A percentile compares a stretch with the other conserved stretches of the same genome.
Conservation (phyloP, 169 alveolate genomes). For the Cryptosporidium ryanae region DNA sequence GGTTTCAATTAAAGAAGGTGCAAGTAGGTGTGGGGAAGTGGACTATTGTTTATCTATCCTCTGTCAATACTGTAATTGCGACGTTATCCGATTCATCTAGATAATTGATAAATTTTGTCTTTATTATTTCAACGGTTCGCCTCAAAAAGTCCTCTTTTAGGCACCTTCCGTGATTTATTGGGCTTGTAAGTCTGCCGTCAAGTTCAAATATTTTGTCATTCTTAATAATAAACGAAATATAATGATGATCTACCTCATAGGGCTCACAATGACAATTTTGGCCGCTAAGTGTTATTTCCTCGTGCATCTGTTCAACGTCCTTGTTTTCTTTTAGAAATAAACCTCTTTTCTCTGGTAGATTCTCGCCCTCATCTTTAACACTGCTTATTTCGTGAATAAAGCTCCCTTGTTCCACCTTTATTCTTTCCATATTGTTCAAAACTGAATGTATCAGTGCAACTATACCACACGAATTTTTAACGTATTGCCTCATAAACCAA, state of each 20-base stretch:
- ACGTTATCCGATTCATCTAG: not conserved
- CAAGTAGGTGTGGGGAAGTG: not conserved
- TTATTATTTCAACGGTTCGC: not conserved
- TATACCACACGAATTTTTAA: conserved; percentile 30
- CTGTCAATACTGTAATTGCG: conserved; percentile 22
- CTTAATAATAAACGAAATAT: conserved; percentile 18
- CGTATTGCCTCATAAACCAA: conserved; percentile 59
- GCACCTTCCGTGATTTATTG: conserved; percentile 33
- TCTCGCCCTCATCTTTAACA: not conserved
- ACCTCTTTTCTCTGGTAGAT: conserved; percentile 4
- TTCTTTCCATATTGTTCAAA: conserved; percentile 5
- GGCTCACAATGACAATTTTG: not conserved
- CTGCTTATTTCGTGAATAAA: not conserved
- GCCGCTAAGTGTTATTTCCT: not conserved
- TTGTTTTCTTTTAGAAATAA: not conserved
- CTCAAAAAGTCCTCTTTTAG: conserved; percentile 18
- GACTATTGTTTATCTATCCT: not conserved
- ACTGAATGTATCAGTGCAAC: conserved; percentile 44
- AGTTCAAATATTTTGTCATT: conserved; percentile 16
- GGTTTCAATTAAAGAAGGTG: not conserved
- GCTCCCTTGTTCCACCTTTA: conserved; percentile 24
- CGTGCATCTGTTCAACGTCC: conserved; percentile 11
- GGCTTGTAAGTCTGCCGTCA: conserved; percentile 46
- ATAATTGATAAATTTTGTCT: conserved; percentile 2
- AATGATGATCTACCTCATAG: conserved; percentile 17